Evolutionary conservation across 345 rosid species (phyloP).

Genomic region (Linum trigynum): DNA sequence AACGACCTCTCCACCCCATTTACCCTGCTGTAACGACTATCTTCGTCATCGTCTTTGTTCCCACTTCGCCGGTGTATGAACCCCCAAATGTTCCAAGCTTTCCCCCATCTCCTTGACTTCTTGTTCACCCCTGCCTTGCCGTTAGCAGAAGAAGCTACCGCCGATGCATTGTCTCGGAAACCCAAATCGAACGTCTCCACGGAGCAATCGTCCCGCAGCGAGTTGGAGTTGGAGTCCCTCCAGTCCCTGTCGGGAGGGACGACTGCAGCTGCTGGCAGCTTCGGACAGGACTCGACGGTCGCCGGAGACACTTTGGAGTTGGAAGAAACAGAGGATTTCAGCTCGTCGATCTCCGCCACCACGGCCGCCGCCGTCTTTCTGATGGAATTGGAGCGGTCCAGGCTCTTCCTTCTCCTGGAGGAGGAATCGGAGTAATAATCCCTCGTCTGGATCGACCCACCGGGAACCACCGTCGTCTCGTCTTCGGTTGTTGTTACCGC

Average conservation of each 20-base stretch:
- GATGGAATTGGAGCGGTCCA: conserved; percentile 68
- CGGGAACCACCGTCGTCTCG: conserved; percentile 41
- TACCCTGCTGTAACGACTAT: conserved; percentile 43
- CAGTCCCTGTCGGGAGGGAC: conserved; percentile 37
- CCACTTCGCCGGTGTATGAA: conserved; percentile 56
- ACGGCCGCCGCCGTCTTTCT: conserved; percentile 74
- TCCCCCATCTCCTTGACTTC: conserved; percentile 77
- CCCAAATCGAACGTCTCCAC: conserved; percentile 56
- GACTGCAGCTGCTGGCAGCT: conserved; percentile 8
- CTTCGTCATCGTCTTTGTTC: conserved; percentile 63
- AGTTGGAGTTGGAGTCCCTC: conserved; percentile 57
- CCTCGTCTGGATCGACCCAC: conserved; percentile 84
- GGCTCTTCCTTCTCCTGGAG: conserved; percentile 75
- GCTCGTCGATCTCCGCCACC: conserved; percentile 69
- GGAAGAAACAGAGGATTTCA: conserved; percentile 42
- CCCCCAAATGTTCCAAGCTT: conserved; percentile 81
- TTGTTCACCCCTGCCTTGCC: conserved; percentile 35
- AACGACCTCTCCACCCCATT: conserved; percentile 63
- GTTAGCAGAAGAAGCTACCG: conserved; percentile 34
- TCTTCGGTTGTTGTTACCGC: conserved; percentile 26
- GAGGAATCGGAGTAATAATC: conserved; percentile 82
- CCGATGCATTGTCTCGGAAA: conserved; percentile 42
- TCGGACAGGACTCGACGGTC: conserved; percentile 35
- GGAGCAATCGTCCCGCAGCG: conserved; percentile 64
- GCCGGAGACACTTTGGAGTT: conserved; percentile 74